phyloP scores from a whole-genome alignment of 495 filamentous ascomycete genomes.

The Gamarada debralockiae region DNA sequence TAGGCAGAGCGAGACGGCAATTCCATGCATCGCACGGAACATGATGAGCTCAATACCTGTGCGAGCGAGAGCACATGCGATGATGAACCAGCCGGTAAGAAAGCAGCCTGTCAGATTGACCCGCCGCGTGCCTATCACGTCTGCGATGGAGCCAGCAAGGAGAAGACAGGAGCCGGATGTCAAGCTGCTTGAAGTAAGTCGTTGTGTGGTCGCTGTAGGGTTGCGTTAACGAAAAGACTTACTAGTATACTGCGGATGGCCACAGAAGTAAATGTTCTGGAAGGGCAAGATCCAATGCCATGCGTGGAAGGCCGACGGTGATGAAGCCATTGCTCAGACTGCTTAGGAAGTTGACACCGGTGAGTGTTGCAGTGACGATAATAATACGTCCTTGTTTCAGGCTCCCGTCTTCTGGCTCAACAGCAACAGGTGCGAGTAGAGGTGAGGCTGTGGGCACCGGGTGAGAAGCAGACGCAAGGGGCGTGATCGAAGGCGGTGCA shows the following conservation, averaged over 20 bases:
- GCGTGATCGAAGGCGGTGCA: not conserved
- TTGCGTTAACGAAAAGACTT: not conserved
- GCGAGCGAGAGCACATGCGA: constrained; percentile 41
- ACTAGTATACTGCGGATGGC: constrained; percentile 28
- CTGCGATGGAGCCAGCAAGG: constrained; percentile 46
- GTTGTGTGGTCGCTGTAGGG: not conserved
- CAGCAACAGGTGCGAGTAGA: not conserved
- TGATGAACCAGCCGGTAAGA: constrained; percentile 37
- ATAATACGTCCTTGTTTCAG: constrained; percentile 4
- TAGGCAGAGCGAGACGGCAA: constrained; percentile 45
- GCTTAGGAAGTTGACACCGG: constrained; percentile 21
- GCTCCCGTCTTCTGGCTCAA: not conserved
- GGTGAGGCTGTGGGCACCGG: not conserved
- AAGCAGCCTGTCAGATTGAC: constrained; percentile 44
- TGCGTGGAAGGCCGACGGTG: constrained; percentile 27
- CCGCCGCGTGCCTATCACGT: constrained; percentile 41
- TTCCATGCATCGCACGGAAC: constrained; percentile 46
- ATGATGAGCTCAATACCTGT: constrained; percentile 45
- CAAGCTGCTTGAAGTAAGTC: constrained; percentile 22
- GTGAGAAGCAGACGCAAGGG: not conserved
- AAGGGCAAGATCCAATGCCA: constrained; percentile 30
- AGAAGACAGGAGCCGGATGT: constrained; percentile 45
- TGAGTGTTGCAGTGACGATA: not conserved
- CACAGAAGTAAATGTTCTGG: constrained; percentile 26
- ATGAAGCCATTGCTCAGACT: constrained; percentile 23